Evolutionary conservation across 176 grass and related monocot genomes (phyloP), one percentile per base, ranked within the genome.

Genomic region (Raddia distichophylla): DNA sequence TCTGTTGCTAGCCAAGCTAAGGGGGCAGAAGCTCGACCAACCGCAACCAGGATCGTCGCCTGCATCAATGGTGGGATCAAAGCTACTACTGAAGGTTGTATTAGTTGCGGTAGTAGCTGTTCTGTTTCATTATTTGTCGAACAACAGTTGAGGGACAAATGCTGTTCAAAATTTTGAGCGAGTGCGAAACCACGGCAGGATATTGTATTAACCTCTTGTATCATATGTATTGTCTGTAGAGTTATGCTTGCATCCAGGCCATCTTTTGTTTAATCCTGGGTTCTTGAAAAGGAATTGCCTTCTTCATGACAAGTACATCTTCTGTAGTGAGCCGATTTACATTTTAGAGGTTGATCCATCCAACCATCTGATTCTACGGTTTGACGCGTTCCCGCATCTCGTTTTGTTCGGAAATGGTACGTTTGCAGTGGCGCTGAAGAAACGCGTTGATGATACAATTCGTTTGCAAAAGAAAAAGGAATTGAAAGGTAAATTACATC

Each of bases 81-180:
- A 89, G 65, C 64, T 86, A 42, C 58, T 86, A 60, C 67, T 89
- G 40, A 89, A 89, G 73, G 83, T 89, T 77, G 49, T 64, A 44
- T 43, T 85, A 13, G 78, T 89, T 2, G 83, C 78, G 9, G 59
- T 46, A 78, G 78, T 76, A 63, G 87, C 82, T 70, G 76, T 81
- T 56, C 12, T 63, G 16, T 76, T 80, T 77, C 77, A 85, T 33
- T 85, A 89, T 69, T 63, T 85, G 17, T 81, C 71, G 3, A 85
- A 89, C 64, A 85, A 85, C 56, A 89, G 77, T 22, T 89, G 48
- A 89, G 20, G 72, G 42, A 40, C 6, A 17, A 40, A 51, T 66
- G 58, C 5, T 42, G 8, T 67, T 17, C 10, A 81, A 27, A 67
- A 32, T 86, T 71, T 85, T 73, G 57, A 22, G 32, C 66, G 52